phyloP scores from a whole-genome alignment of 202 grass and related monocot genomes.

The Dendrocalamus latiflorus region DNA sequence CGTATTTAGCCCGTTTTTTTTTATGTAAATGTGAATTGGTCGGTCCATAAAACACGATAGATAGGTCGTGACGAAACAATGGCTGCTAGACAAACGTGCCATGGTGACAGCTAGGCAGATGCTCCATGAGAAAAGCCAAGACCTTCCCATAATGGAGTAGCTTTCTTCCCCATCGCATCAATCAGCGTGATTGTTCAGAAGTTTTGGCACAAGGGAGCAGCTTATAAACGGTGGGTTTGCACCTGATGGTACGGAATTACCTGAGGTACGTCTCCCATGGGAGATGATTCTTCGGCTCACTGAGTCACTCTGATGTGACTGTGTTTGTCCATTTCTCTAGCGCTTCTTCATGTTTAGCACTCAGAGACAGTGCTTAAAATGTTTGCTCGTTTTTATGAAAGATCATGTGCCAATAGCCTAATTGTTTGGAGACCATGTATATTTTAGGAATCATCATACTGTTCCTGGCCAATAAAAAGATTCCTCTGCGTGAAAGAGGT shows the following conservation, averaged over 20 bases:
- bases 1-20: not conserved
- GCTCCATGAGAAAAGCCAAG: not conserved
- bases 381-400: not conserved
- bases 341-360: too few species aligned
- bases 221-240: not conserved
- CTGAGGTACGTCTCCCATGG: not conserved
- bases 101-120: not conserved
- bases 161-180: not conserved
- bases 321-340: not conserved
- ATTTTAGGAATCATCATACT: slow-evolving; percentile 10
- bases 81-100: not conserved
- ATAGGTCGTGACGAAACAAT: not conserved
- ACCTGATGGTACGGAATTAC: not conserved
- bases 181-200: not conserved
- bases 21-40: not conserved
- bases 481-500: slow-evolving; percentile 2
- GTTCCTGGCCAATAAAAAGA: slow-evolving; percentile 15
- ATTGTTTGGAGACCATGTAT: slow-evolving; percentile 11
- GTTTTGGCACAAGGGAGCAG: not conserved
- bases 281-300: slow-evolving; percentile 12
- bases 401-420: not conserved
- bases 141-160: not conserved
- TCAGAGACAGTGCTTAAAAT: not conserved
- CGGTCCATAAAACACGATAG: not conserved
- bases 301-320: slow-evolving; percentile 5